These are phyloP conservation scores for Flaveria bidentis DNA, from an alignment of 129 eudicot genomes.

Conservation along the genomic window DNA sequence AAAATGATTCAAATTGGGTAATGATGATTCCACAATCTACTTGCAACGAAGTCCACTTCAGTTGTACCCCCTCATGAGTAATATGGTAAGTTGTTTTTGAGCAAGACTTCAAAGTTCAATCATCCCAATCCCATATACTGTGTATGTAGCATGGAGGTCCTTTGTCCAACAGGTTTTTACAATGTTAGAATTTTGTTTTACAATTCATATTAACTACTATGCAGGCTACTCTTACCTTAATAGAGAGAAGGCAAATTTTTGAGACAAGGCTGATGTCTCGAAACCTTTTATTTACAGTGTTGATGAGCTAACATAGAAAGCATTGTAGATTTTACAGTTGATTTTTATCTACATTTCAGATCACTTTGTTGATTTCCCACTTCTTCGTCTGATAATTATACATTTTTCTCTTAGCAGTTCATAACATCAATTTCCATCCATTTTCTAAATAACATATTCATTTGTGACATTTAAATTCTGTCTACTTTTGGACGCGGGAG, in stretches of 20 bases:
- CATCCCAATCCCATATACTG: neutral
- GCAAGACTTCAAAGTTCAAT: neutral
- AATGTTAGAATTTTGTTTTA: neutral
- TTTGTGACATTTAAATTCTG: no score
- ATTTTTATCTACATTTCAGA: no score
- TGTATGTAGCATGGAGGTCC: neutral
- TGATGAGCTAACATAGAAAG: neutral
- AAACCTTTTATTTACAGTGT: neutral
- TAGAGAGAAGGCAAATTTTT: neutral
- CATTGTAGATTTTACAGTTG: no score
- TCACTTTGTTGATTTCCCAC: no score
- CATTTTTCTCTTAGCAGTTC: no score
- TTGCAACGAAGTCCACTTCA: conserved; percentile 23
- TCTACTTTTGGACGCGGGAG: no score
- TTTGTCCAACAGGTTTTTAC: conserved; percentile 7
- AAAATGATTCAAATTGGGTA: conserved; percentile 23
- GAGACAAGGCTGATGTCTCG: neutral
- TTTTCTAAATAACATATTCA: no score
- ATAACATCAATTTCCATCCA: no score
- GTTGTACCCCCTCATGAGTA: conserved; percentile 31
- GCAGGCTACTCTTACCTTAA: no score
- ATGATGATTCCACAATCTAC: conserved; percentile 33
- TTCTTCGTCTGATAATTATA: no score
- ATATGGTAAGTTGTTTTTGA: conserved; percentile 45
- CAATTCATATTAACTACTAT: no score